Percentiles rank a stretch among this genome's conserved stretches.
phyloP scores from a whole-genome alignment of 2,329 filamentous ascomycete genomes.

The Cordyceps militaris region DNA sequence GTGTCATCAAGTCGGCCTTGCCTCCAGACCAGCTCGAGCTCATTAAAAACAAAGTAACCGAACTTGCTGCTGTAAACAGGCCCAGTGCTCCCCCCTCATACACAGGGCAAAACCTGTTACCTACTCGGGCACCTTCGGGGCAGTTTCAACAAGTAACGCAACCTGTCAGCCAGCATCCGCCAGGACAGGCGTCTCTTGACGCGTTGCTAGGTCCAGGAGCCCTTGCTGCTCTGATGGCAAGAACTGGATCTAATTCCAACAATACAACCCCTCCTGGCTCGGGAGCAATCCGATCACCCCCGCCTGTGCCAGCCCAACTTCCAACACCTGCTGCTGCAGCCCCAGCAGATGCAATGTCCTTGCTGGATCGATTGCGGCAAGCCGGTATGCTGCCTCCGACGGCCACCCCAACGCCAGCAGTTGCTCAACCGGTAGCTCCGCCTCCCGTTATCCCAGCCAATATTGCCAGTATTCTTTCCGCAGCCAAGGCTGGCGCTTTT shows the following conservation, averaged over 20 bases:
- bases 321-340: constrained; percentile 31
- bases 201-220: constrained; percentile 53
- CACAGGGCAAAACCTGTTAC: constrained; percentile 19
- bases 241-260: constrained; percentile 43
- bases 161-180: constrained; percentile 24
- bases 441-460: constrained; percentile 27
- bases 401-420: constrained; percentile 30
- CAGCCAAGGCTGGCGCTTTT: constrained; percentile 20
- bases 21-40: constrained; percentile 74
- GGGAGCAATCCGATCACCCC: constrained; percentile 42
- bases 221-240: constrained; percentile 51
- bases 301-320: constrained; percentile 23
- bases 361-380: constrained; percentile 61
- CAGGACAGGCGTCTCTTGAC: constrained; percentile 45
- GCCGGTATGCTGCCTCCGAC: constrained; percentile 56
- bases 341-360: constrained; percentile 44
- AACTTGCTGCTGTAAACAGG: constrained; percentile 58
- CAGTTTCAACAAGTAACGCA: constrained; percentile 26
- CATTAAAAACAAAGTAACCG: constrained; percentile 78
- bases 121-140: constrained; percentile 19
- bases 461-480: constrained; percentile 30
- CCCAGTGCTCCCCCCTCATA: constrained; percentile 20
- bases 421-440: constrained; percentile 19
- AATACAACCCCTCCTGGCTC: constrained; percentile 31
- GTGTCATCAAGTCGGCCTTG: constrained; percentile 65